Conservation (phyloP, 2,329 filamentous ascomycete genomes). For the Magnaporthales sp. region DNA sequence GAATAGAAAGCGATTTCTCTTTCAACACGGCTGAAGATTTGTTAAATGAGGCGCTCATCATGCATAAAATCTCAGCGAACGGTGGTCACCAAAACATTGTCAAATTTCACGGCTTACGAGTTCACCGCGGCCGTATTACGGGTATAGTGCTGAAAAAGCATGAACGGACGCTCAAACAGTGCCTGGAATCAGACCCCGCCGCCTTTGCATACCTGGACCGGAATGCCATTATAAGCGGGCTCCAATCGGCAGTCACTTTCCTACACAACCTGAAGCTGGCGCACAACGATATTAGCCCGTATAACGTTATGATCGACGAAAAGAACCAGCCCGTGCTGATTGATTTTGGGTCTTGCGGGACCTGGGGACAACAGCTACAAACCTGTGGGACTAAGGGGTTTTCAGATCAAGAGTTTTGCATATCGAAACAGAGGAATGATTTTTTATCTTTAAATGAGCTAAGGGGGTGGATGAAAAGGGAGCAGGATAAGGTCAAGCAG, state of each 20-base stretch:
- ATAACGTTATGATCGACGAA: constrained; percentile 9
- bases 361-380: background rate
- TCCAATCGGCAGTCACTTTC: constrained; percentile 8
- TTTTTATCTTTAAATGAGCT: background rate
- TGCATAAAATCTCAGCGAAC: too few relatives aligned
- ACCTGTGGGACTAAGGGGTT: background rate
- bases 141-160: constrained; percentile 17
- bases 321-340: constrained; percentile 9
- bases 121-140: constrained; percentile 11
- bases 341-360: constrained; percentile 7
- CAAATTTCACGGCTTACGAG: background rate
- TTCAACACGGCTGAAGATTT: too few relatives aligned
- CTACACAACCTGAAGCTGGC: constrained; percentile 11
- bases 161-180: constrained; percentile 10
- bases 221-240: constrained; percentile 5
- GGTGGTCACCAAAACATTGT: too few relatives aligned
- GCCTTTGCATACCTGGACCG: background rate
- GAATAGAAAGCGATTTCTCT: too few relatives aligned
- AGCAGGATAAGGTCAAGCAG: background rate
- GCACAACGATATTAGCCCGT: constrained; percentile 14
- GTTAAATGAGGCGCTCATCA: too few relatives aligned
- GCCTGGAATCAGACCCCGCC: constrained; percentile 6
- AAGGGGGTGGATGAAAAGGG: background rate
- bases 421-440: background rate
- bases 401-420: background rate